phyloP scores from a whole-genome alignment of 192 early-diverging fungal species.

The Phlyctochytrium planicorne region DNA sequence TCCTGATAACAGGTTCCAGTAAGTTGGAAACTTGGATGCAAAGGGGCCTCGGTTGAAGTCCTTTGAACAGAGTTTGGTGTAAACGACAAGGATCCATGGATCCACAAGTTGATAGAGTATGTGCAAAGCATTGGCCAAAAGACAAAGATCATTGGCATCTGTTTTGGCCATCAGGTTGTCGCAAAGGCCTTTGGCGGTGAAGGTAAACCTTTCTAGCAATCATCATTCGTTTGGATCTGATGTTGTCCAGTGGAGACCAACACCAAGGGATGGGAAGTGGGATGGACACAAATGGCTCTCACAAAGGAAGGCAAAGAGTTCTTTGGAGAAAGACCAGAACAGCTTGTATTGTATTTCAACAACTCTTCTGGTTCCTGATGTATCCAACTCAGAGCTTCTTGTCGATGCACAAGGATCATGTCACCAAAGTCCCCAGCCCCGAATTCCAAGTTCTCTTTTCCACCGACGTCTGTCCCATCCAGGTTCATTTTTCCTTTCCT shows the following conservation, averaged over 20 bases:
- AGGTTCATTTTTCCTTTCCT: constrained; percentile 33
- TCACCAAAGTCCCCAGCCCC: constrained; percentile 57
- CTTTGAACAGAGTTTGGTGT: constrained; percentile 61
- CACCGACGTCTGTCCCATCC: constrained; percentile 56
- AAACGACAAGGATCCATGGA: constrained; percentile 64
- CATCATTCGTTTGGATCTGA: neutral
- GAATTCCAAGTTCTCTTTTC: constrained; percentile 57
- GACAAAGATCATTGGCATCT: constrained; percentile 66
- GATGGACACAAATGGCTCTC: constrained; percentile 29
- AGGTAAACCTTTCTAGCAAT: constrained; percentile 16
- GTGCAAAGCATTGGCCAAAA: constrained; percentile 37
- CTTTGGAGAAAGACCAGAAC: constrained; percentile 11
- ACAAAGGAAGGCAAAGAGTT: constrained; percentile 26
- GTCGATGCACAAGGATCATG: constrained; percentile 71
- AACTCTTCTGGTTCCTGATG: neutral
- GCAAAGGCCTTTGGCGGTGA: constrained; percentile 65
- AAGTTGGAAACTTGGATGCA: no score
- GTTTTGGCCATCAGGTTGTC: constrained; percentile 85
- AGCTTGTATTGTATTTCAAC: neutral
- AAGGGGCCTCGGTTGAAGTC: no score
- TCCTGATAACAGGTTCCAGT: constrained; percentile 45
- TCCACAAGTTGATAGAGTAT: constrained; percentile 54
- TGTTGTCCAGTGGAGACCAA: constrained; percentile 42
- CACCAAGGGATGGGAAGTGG: constrained; percentile 73
- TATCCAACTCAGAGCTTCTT: constrained; percentile 36